phyloP scores from a whole-genome alignment of 345 rosid species.

The Euphorbia tirucalli region DNA sequence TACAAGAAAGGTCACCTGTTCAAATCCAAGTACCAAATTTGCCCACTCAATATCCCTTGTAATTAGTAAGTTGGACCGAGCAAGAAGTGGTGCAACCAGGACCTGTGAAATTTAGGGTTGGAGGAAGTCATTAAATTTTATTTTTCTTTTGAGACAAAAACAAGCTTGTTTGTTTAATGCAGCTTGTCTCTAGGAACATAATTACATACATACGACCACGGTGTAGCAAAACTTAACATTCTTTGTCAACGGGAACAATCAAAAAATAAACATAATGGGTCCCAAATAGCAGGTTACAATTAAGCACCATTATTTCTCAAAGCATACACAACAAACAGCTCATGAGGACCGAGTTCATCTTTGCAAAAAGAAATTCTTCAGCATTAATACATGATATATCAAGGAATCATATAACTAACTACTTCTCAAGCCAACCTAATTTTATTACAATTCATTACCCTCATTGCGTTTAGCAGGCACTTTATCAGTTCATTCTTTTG shows the following conservation, averaged over 20 bases:
- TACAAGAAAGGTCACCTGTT: constrained; percentile 54
- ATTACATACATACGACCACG: neutral
- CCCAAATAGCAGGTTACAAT: neutral
- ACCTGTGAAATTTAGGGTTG: constrained; percentile 38
- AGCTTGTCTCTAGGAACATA: constrained; percentile 4
- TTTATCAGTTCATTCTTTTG: neutral
- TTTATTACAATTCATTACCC: neutral
- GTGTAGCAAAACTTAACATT: neutral
- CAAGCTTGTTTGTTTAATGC: neutral
- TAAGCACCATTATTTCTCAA: neutral
- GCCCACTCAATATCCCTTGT: constrained; percentile 99
- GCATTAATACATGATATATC: neutral
- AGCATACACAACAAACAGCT: neutral
- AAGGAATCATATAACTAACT: neutral
- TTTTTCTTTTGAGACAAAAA: neutral
- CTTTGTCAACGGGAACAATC: neutral
- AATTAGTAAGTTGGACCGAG: constrained; percentile 86
- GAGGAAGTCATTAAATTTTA: neutral
- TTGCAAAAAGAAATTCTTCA: neutral
- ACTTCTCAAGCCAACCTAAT: neutral
- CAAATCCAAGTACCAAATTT: constrained; percentile 90
- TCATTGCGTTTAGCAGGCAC: neutral
- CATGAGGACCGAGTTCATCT: neutral
- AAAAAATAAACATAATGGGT: neutral
- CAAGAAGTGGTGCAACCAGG: constrained; percentile 76